Evolutionary conservation across 306 rosid species (phyloP), one percentile per base, ranked within the genome.

Genomic region (Cucurbita maxima): DNA sequence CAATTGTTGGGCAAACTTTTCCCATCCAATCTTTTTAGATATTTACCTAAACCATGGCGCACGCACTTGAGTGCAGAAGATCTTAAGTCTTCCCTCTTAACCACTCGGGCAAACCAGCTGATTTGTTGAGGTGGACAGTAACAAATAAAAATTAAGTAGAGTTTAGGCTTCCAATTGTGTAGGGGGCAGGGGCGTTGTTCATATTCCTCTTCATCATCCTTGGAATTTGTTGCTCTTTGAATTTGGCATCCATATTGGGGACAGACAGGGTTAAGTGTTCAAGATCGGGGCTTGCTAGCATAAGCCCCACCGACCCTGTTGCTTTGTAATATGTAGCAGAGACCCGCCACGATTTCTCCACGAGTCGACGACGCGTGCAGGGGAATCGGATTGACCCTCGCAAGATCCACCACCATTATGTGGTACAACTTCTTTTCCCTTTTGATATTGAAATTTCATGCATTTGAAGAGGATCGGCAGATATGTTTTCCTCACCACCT

Each of bases 211-310:
- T 22, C 22, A 22, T 22, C 22, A 22, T 22, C 22, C 22, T 22
- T 22, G 5, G 36, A 13, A 2, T 22, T 58, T 58, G 22, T 62
- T 6, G 5, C 20, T 36, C 20, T 3, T 11, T 9, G 58, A 11
- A 68, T 51, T 76, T 89, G 74, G 96, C 92, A 2, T 89, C 96
- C 15, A 89, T 85, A 8, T 87, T 87, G 20, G 96, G 96, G 14
- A 87, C 89, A 14, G 96, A 87, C 82, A 59, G 96, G 18, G 96
- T 87, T 51, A 89, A 89, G 47, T 87, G 96, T 89, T 87, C 82
- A 89, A 89, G 79, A 87, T 89, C 63, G 96, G 96, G 10, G 96
- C 96, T 7, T 89, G 96, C 96, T 22, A 82, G 90, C 60, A 79
- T 89, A 25, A 89, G 96, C 81, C 90, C 92, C 0, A 89, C 96